These are phyloP conservation scores for Scheffersomyces illinoinensis DNA, from an alignment of 1,139 yeast species.

Conservation along the genomic window DNA sequence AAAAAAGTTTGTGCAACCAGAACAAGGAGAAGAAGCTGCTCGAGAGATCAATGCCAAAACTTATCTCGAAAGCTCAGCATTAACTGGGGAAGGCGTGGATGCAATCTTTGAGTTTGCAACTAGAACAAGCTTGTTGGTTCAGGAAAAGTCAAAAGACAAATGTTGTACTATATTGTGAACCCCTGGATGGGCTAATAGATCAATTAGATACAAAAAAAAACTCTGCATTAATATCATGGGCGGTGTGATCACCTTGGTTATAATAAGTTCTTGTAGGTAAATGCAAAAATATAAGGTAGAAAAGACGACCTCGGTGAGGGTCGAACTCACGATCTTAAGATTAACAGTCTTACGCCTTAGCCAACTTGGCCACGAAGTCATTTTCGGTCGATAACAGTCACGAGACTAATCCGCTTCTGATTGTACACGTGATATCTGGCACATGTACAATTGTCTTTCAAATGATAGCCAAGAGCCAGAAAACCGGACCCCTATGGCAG, in stretches of 20 bases:
- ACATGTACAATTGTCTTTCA: too few relatives aligned
- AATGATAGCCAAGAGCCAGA: too few relatives aligned
- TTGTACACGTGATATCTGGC: neutral
- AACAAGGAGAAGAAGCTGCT: conserved; percentile 62
- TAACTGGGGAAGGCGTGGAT: conserved; percentile 82
- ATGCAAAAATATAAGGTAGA: neutral
- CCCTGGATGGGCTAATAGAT: neutral
- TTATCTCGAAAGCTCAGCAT: conserved; percentile 72
- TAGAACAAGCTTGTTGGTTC: conserved; percentile 56
- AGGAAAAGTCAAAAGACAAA: conserved; percentile 26
- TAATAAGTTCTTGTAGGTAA: neutral
- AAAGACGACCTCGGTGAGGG: conserved; percentile 44
- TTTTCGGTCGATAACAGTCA: neutral
- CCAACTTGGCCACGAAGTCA: conserved; percentile 60
- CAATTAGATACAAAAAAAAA: neutral
- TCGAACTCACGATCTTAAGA: conserved; percentile 49
- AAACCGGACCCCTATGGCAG: too few relatives aligned
- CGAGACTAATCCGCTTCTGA: neutral
- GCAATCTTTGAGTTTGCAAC: conserved; percentile 79
- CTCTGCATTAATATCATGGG: neutral
- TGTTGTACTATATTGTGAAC: conserved; percentile 38
- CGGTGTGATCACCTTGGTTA: neutral
- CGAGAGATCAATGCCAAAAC: conserved; percentile 66
- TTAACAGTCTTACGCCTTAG: conserved; percentile 59
- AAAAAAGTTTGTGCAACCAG: conserved; percentile 46